Evolutionary conservation across 2,329 filamentous ascomycete genomes (phyloP), one percentile per base, ranked within the genome.

Genomic region (Falciphora oryzae): DNA sequence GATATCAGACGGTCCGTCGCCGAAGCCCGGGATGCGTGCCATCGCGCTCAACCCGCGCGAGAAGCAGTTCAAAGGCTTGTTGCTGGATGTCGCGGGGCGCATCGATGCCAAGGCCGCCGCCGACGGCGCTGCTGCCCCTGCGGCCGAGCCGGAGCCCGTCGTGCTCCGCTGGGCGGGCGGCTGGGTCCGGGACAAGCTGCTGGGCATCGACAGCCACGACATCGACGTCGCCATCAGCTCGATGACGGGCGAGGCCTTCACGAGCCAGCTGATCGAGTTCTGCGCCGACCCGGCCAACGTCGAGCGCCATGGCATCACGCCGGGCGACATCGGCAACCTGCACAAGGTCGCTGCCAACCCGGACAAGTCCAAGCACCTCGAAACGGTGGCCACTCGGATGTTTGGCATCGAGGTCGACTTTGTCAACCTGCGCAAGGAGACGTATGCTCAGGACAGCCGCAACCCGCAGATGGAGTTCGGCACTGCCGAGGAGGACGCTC

Each of bases 391-490:
- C 13, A 92, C 91, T 29, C 90, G 84, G 68, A 87, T 98, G 65
- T 88, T 97, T 71, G 92, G 90, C 0, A 83, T 96, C 61, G 94
- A 98, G 72, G 85, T 97, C 61, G 94, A 99, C 74, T 88, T 99
- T 72, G 95, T 99, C 70, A 99, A 98, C 74, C 80, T 98, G 60
- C 85, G 94, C 59, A 96, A 93, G 73, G 95, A 98, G 78, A 93
- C 89, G 0, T 98, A 98, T 71, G 85, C 88, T 0, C 89, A 92
- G n/a, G 87, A 95, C 66, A 96, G 91, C 72, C 87, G 95, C 50
- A 97, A 96, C 71, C 94, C 94, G 1, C 84, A 92, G 70, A 90
- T 98, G 83, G 93, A 97, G 74, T 97, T 97, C 75, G 95, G 94
- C 6, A 97, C 92, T 0, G 89, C 94, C 0, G 84, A 91, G 73